A percentile compares a stretch with the other conserved stretches of the same genome.
These are phyloP conservation scores for Phallus indusiatus DNA, from an alignment of 768 basidiomycete genomes.

Conservation along the genomic window DNA sequence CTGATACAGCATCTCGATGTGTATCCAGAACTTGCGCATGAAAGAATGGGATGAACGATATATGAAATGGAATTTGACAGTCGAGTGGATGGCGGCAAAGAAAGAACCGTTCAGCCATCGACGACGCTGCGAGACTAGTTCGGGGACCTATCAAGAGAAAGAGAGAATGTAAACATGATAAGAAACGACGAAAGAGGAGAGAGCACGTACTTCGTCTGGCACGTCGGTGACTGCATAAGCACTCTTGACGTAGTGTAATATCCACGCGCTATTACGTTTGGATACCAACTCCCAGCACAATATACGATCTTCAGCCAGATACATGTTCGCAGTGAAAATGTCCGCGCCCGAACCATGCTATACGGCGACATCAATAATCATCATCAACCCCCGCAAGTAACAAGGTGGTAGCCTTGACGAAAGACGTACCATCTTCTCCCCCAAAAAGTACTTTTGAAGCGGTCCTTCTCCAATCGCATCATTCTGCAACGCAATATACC, in stretches of 20 bases:
- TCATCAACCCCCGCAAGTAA: neutral
- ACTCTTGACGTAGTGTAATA: conserved; percentile 92
- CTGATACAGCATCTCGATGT: conserved; percentile 89
- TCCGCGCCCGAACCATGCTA: conserved; percentile 77
- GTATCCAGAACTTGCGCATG: conserved; percentile 86
- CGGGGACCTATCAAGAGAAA: conserved; percentile 51
- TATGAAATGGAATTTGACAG: conserved; percentile 89
- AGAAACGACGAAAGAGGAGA: neutral
- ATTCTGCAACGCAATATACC: conserved; percentile 88
- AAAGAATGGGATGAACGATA: conserved; percentile 84
- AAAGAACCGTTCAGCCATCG: conserved; percentile 98
- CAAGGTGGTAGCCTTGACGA: conserved; percentile 5
- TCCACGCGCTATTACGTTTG: conserved; percentile 86
- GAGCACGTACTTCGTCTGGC: conserved; percentile 76
- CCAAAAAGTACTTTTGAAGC: conserved; percentile 91
- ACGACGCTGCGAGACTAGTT: conserved; percentile 88
- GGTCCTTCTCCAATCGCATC: conserved; percentile 77
- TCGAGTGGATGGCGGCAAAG: conserved; percentile 92
- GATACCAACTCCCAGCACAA: conserved; percentile 96
- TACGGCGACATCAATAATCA: neutral
- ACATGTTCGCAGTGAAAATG: conserved; percentile 96
- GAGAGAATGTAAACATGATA: neutral
- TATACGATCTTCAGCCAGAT: conserved; percentile 88
- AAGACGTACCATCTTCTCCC: conserved; percentile 73
- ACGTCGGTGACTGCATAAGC: conserved; percentile 91